Evolutionary conservation across 805 yeast species (phyloP).

Genomic region (Candida pini): DNA sequence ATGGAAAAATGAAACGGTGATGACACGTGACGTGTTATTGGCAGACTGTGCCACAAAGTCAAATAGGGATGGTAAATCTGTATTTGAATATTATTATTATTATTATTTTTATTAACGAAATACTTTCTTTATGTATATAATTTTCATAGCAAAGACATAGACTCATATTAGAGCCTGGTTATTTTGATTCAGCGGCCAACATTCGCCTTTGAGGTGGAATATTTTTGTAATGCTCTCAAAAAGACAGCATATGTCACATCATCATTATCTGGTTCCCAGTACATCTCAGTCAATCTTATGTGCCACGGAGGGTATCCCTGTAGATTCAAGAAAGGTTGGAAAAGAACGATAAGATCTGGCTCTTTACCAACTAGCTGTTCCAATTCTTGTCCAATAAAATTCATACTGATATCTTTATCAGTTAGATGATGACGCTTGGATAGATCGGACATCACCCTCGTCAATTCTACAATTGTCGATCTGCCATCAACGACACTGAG

Average conservation of each 20-base stretch:
- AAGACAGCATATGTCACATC: conserved; percentile 80
- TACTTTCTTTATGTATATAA: too few species aligned
- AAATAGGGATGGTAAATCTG: too few species aligned
- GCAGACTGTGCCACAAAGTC: too few species aligned
- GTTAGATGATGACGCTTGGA: conserved; percentile 56
- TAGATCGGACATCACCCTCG: conserved; percentile 78
- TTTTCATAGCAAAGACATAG: too few species aligned
- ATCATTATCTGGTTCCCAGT: conserved; percentile 83
- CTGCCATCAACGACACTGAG: conserved; percentile 80
- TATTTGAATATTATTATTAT: too few species aligned
- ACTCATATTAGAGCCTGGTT: too few species aligned
- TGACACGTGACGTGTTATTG: too few species aligned
- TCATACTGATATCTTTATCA: conserved; percentile 64
- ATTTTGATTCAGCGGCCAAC: conserved; percentile 66
- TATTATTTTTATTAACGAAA: too few species aligned
- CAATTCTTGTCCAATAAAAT: conserved; percentile 68
- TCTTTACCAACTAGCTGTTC: conserved; percentile 79
- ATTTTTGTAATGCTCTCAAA: conserved; percentile 68
- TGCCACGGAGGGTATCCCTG: conserved; percentile 99
- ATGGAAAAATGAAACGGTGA: too few species aligned
- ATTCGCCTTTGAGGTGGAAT: conserved; percentile 76
- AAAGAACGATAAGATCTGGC: conserved; percentile 81
- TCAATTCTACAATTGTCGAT: conserved; percentile 80
- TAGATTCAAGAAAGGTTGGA: conserved; percentile 81
- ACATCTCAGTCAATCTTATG: conserved; percentile 81